These are phyloP conservation scores for Chrysosporium queenslandicum DNA, from an alignment of 2,329 filamentous ascomycete genomes.

Conservation along the genomic window DNA sequence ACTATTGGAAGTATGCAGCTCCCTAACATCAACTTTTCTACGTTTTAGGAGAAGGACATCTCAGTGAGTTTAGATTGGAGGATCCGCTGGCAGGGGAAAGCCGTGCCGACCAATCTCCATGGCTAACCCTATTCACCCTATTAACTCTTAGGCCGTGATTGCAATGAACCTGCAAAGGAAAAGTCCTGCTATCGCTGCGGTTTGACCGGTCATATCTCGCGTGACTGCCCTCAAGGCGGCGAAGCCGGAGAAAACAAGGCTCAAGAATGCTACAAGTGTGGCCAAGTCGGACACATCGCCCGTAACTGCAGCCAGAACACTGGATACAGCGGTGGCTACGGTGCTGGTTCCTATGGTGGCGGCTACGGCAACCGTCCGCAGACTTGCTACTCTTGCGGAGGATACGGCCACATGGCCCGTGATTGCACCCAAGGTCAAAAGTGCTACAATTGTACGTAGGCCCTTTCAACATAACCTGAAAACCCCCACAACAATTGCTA, in stretches of 20 bases:
- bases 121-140: constrained; percentile 7
- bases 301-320: constrained; percentile 50
- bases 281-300: constrained; percentile 91
- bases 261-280: constrained; percentile 95
- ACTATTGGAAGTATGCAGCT: constrained; percentile 17
- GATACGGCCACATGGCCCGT: constrained; percentile 92
- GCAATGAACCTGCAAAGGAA: constrained; percentile 79
- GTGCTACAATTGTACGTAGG: constrained; percentile 86
- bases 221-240: constrained; percentile 51
- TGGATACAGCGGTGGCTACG: constrained; percentile 40
- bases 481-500: constrained; percentile 10
- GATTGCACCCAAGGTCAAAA: constrained; percentile 99
- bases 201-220: constrained; percentile 79
- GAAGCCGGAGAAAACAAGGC: constrained; percentile 41
- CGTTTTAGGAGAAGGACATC: constrained; percentile 54
- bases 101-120: constrained; percentile 8
- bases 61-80: constrained; percentile 49
- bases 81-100: constrained; percentile 3
- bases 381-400: constrained; percentile 97
- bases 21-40: constrained; percentile 20
- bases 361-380: constrained; percentile 52
- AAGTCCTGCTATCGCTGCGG: constrained; percentile 58
- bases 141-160: constrained; percentile 61
- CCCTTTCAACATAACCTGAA: constrained; percentile 3
- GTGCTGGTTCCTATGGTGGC: constrained; percentile 37